These are phyloP conservation scores for Cladosporium cucumerinum DNA, from an alignment of 2,329 filamentous ascomycete genomes.

Conservation along the genomic window DNA sequence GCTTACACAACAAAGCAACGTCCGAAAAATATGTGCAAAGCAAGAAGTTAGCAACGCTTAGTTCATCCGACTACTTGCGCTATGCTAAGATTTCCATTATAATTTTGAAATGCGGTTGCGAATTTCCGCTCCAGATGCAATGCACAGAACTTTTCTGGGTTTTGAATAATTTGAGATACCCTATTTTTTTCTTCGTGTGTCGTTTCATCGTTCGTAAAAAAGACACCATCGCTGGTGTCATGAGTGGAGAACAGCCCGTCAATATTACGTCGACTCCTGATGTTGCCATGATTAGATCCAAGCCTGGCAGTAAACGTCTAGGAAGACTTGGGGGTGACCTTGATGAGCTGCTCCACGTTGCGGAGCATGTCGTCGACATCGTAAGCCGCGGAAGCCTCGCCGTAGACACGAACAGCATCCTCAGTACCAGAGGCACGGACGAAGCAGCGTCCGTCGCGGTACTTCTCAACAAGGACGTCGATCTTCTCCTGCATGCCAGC, in stretches of 20 bases:
- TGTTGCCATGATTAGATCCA: neutral
- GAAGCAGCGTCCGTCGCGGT: slow-evolving; percentile 84
- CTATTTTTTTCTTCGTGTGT: neutral
- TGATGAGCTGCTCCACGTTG: slow-evolving; percentile 57
- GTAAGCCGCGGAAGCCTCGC: slow-evolving; percentile 82
- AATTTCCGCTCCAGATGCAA: neutral
- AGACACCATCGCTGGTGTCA: neutral
- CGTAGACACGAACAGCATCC: slow-evolving; percentile 93
- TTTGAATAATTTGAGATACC: neutral
- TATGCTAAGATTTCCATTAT: neutral
- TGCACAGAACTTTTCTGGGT: neutral
- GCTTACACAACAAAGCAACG: neutral
- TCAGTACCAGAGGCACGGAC: slow-evolving; percentile 92
- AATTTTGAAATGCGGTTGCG: neutral
- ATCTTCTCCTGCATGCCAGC: slow-evolving; percentile 79
- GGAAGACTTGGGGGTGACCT: slow-evolving; percentile 14
- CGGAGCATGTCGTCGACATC: slow-evolving; percentile 89
- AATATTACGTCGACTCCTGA: neutral
- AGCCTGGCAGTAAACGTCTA: neutral
- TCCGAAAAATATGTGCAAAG: neutral
- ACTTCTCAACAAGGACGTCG: slow-evolving; percentile 83
- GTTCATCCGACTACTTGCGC: neutral
- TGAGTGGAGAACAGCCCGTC: neutral
- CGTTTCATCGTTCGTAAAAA: neutral
- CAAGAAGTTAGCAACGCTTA: neutral